Percentiles rank a stretch among this genome's conserved stretches.
phyloP scores from a whole-genome alignment of 1,284 basidiomycete species.

The Coniophora puteana region DNA sequence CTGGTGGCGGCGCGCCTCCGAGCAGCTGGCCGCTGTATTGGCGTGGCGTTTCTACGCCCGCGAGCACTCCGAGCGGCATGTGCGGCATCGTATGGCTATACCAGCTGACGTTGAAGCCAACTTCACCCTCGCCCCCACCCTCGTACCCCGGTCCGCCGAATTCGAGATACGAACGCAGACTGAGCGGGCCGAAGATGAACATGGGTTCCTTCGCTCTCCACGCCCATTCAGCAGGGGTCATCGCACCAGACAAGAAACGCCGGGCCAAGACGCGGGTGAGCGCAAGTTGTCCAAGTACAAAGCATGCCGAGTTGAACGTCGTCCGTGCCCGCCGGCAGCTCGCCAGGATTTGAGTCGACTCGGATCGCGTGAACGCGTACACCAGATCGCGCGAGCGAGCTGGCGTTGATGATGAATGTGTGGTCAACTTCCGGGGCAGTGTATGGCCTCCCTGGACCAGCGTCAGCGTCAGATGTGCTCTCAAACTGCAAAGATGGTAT shows the following conservation, averaged over 20 bases:
- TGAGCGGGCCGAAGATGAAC: constrained; percentile 45
- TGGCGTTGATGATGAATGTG: constrained; percentile 31
- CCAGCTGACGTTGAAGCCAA: constrained; percentile 40
- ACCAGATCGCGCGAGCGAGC: constrained; percentile 28
- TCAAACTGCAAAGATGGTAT: constrained; percentile 1
- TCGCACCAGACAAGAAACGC: constrained; percentile 42
- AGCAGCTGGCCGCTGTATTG: constrained; percentile 18
- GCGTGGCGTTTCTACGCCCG: background rate
- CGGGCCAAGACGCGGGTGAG: constrained; percentile 48
- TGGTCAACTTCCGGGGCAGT: constrained; percentile 40
- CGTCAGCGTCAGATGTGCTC: no score
- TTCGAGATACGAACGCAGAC: constrained; percentile 49
- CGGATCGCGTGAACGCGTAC: constrained; percentile 22
- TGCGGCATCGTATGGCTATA: constrained; percentile 44
- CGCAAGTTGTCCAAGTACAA: constrained; percentile 51
- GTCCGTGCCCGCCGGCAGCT: constrained; percentile 39
- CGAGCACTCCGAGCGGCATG: constrained; percentile 40
- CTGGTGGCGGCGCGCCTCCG: constrained; percentile 36
- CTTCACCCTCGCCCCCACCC: constrained; percentile 40
- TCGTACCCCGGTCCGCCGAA: no score
- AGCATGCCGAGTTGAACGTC: constrained; percentile 49
- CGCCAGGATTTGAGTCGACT: constrained; percentile 26
- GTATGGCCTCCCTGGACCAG: constrained; percentile 54
- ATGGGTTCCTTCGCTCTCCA: constrained; percentile 48
- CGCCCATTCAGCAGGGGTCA: constrained; percentile 50